Conservation (phyloP, 1,284 basidiomycete genomes). For the Tilletia setariae region DNA sequence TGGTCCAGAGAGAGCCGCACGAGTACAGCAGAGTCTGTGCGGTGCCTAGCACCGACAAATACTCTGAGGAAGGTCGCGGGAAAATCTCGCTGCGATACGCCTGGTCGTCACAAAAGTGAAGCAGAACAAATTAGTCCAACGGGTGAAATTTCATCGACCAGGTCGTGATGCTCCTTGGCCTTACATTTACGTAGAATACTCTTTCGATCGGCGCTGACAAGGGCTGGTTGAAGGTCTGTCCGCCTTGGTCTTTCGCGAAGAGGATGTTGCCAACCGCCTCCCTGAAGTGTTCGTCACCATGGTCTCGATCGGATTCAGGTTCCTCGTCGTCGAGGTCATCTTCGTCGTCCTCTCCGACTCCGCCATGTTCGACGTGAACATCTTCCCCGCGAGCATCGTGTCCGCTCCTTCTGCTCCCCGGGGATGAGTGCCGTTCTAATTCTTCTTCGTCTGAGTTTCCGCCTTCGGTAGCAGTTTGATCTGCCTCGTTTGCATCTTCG, state of each 20-base stretch:
- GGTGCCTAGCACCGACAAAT: constrained; percentile 66
- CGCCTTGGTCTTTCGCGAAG: constrained; percentile 62
- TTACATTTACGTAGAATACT: constrained; percentile 89
- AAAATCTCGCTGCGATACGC: constrained; percentile 66
- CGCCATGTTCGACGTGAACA: not conserved
- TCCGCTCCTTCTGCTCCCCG: no score
- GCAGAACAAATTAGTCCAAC: not conserved
- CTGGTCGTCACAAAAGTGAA: constrained; percentile 7
- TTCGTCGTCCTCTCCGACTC: not conserved
- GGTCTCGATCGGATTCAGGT: constrained; percentile 8
- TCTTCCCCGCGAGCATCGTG: not conserved
- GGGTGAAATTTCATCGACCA: no score
- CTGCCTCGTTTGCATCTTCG: not conserved
- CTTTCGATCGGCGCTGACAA: constrained; percentile 31
- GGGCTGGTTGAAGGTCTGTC: constrained; percentile 58
- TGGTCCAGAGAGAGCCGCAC: constrained; percentile 65
- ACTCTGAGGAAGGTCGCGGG: constrained; percentile 79
- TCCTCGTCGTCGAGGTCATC: constrained; percentile 15
- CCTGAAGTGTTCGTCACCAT: constrained; percentile 9
- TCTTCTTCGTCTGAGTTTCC: constrained; percentile 13
- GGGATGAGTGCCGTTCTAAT: not conserved
- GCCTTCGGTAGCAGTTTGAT: not conserved
- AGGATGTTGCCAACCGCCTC: constrained; percentile 63
- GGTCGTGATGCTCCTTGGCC: constrained; percentile 24
- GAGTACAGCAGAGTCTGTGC: constrained; percentile 79